Conservation (phyloP, 106 monocot species). For the Apostasia ramifera region DNA sequence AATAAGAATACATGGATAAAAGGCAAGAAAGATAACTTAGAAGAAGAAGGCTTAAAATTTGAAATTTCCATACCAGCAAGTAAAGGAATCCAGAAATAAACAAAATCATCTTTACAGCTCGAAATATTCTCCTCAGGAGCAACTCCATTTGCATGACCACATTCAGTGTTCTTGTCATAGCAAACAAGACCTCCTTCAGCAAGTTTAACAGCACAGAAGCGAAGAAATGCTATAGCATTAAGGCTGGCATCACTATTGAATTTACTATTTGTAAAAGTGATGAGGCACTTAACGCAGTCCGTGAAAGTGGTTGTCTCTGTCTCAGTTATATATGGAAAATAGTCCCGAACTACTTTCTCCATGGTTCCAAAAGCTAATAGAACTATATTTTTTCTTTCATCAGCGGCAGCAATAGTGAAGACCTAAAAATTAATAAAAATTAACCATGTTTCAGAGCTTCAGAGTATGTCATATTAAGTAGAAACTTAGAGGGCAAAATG, state of each 20-base stretch:
- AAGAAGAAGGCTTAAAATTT: conserved; percentile 2
- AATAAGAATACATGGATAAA: not conserved
- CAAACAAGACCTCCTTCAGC: conserved; percentile 82
- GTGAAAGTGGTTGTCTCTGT: conserved; percentile 95
- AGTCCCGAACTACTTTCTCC: conserved; percentile 97
- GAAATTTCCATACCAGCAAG: conserved; percentile 60
- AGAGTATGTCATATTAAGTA: not conserved
- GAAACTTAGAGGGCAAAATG: not conserved
- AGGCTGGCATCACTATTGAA: conserved; percentile 93
- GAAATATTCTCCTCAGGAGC: conserved; percentile 30
- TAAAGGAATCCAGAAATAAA: conserved; percentile 86
- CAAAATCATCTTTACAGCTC: conserved; percentile 59
- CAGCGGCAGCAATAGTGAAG: conserved; percentile 79
- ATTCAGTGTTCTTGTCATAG: conserved; percentile 46
- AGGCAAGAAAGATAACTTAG: not conserved
- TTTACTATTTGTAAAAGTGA: conserved; percentile 85
- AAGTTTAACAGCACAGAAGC: conserved; percentile 98
- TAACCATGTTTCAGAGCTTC: not conserved
- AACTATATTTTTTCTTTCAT: conserved; percentile 91
- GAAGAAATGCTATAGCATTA: conserved; percentile 97
- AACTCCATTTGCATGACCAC: conserved; percentile 29
- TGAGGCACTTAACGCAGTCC: conserved; percentile 91
- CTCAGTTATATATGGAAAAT: conserved; percentile 94
- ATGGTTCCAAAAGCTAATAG: conserved; percentile 91
- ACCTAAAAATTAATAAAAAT: conserved; percentile 38